phyloP scores from a whole-genome alignment of 1,139 yeast species.

The Nadsonia commutata region DNA sequence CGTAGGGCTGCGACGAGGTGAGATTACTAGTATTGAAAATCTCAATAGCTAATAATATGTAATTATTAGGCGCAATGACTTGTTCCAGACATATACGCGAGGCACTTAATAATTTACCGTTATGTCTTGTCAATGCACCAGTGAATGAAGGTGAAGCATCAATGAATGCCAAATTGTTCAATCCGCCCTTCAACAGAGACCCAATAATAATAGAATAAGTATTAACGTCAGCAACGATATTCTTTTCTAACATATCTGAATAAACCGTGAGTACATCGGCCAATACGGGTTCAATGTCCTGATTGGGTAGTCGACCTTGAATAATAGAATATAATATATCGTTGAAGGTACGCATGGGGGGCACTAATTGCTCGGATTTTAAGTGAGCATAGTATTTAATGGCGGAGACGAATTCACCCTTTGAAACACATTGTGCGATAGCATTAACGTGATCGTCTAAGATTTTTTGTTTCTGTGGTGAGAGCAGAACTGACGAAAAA shows the following conservation, averaged over 20 bases:
- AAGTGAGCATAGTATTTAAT: not conserved
- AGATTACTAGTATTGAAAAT: constrained; percentile 17
- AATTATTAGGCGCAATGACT: constrained; percentile 11
- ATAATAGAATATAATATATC: not conserved
- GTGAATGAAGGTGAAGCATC: constrained; percentile 1
- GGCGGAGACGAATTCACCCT: not conserved
- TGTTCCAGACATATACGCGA: constrained; percentile 7
- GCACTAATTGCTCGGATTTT: not conserved
- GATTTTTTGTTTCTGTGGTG: not conserved
- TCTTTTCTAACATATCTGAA: constrained; percentile 16
- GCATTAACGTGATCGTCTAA: not conserved
- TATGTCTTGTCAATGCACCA: constrained; percentile 8
- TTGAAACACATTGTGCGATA: not conserved
- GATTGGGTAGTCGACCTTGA: not conserved
- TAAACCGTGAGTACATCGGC: constrained; percentile 18
- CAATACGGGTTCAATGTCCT: not conserved
- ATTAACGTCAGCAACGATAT: constrained; percentile 16
- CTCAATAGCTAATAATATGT: constrained; percentile 17
- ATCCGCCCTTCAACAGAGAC: constrained; percentile 12
- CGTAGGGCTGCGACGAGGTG: constrained; percentile 12
- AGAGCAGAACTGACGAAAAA: not conserved
- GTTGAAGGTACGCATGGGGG: not conserved
- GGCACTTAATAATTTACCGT: constrained; percentile 7
- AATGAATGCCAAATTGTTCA: constrained; percentile 11
- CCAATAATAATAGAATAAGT: constrained; percentile 20